Percentiles rank a stretch among this genome's conserved stretches.
These are phyloP conservation scores for Aeminium ludgeri DNA, from an alignment of 495 filamentous ascomycete genomes.

Conservation along the genomic window DNA sequence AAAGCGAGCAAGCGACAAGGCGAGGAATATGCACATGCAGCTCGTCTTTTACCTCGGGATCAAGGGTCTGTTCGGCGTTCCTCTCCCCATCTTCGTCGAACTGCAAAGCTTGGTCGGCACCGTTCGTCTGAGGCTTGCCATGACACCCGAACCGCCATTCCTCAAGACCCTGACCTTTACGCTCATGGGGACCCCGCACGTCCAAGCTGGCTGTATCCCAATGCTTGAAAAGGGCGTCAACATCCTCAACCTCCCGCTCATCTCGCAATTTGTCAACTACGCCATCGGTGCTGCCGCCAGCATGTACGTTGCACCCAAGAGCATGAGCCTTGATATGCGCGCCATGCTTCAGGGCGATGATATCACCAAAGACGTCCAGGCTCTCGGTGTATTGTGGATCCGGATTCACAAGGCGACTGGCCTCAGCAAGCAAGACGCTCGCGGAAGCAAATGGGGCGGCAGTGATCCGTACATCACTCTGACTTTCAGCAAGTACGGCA, in stretches of 20 bases:
- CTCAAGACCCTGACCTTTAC: conserved; percentile 84
- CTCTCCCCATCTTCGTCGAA: conserved; percentile 77
- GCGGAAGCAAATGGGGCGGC: conserved; percentile 69
- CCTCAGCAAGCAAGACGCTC: conserved; percentile 77
- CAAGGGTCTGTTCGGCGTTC: conserved; percentile 72
- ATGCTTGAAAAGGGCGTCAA: conserved; percentile 82
- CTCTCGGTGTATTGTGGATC: conserved; percentile 78
- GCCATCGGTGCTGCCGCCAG: conserved; percentile 73
- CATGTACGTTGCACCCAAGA: conserved; percentile 94
- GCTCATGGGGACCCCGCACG: conserved; percentile 78
- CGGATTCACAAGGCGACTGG: conserved; percentile 75
- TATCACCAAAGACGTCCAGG: conserved; percentile 72
- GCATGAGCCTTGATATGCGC: conserved; percentile 76
- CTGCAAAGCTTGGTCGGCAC: conserved; percentile 75
- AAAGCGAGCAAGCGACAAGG: conserved; percentile 54
- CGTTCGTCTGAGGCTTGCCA: conserved; percentile 59
- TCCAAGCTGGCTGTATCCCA: conserved; percentile 77
- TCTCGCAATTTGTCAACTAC: conserved; percentile 93
- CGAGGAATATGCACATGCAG: conserved; percentile 88
- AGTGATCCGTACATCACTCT: conserved; percentile 82
- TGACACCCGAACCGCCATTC: conserved; percentile 81
- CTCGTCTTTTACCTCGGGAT: conserved; percentile 84
- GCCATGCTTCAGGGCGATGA: conserved; percentile 81
- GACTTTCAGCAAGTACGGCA: conserved; percentile 73
- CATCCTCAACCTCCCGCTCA: conserved; percentile 76